These are phyloP conservation scores for Powellomyces hirtus DNA, from an alignment of 192 early-diverging fungal genomes.

Conservation along the genomic window DNA sequence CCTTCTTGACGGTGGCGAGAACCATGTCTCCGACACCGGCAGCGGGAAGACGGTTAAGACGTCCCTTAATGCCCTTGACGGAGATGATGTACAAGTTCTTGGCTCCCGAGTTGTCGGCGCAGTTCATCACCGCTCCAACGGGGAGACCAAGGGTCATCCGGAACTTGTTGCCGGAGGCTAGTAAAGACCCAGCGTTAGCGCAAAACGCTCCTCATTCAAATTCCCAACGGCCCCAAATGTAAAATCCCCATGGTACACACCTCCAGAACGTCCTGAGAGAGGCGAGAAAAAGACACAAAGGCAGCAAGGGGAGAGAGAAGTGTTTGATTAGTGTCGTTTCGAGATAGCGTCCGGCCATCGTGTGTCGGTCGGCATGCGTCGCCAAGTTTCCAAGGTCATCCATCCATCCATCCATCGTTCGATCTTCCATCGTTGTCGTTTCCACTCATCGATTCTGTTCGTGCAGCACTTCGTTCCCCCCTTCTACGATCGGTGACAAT, in stretches of 20 bases:
- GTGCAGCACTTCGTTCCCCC: neutral
- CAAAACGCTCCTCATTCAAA: neutral
- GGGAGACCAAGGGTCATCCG: slow-evolving; percentile 99
- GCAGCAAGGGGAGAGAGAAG: neutral
- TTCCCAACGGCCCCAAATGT: neutral
- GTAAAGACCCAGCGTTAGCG: slow-evolving; percentile 4
- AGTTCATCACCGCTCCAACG: slow-evolving; percentile 97
- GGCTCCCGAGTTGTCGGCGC: slow-evolving; percentile 99
- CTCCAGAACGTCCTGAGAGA: slow-evolving; percentile 28
- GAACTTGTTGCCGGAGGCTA: slow-evolving; percentile 88
- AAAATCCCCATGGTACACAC: too few relatives aligned
- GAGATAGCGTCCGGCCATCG: too few relatives aligned
- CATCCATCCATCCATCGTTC: slow-evolving; percentile 22
- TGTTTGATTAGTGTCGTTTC: too few relatives aligned
- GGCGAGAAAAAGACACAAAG: neutral
- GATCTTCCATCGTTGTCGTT: neutral
- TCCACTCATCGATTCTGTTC: neutral
- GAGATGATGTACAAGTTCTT: slow-evolving; percentile 99
- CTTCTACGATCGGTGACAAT: neutral
- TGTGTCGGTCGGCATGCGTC: too few relatives aligned
- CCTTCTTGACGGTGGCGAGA: slow-evolving; percentile 99
- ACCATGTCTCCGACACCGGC: slow-evolving; percentile 99
- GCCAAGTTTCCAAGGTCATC: too few relatives aligned
- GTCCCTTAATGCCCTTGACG: slow-evolving; percentile 92
- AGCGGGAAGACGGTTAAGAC: slow-evolving; percentile 96